Percentiles rank a stretch among this genome's conserved stretches.
Evolutionary conservation across 805 yeast species (phyloP).

Genomic region (Candida oleophila): DNA sequence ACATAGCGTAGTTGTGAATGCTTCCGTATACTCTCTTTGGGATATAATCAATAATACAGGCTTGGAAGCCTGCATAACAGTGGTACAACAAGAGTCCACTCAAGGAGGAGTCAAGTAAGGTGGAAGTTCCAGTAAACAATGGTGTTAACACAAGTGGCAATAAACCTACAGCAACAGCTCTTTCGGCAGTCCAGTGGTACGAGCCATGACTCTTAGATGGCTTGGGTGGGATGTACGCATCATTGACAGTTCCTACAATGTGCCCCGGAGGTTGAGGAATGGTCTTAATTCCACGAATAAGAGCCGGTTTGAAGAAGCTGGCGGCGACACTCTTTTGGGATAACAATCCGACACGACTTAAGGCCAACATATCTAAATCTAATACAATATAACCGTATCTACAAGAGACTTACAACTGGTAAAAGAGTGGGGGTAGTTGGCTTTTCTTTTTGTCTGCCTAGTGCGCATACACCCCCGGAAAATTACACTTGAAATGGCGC

Average conservation of each 20-base stretch:
- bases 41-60: slow-evolving; percentile 77
- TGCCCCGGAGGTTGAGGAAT: slow-evolving; percentile 72
- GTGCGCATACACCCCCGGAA: background rate
- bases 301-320: slow-evolving; percentile 16
- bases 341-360: slow-evolving; percentile 30
- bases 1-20: slow-evolving; percentile 61
- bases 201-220: slow-evolving; percentile 63
- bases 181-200: slow-evolving; percentile 72
- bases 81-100: slow-evolving; percentile 59
- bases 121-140: slow-evolving; percentile 50
- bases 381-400: background rate
- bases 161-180: slow-evolving; percentile 56
- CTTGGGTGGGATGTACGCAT: slow-evolving; percentile 62
- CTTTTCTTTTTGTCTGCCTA: background rate
- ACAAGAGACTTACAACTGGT: background rate
- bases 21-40: slow-evolving; percentile 72
- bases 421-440: background rate
- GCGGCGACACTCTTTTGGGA: slow-evolving; percentile 13
- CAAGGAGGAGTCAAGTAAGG: slow-evolving; percentile 57
- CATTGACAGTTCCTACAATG: slow-evolving; percentile 71
- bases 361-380: slow-evolving; percentile 20
- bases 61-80: slow-evolving; percentile 67
- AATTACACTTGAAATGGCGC: slow-evolving; percentile 5
- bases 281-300: slow-evolving; percentile 40
- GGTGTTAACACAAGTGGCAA: slow-evolving; percentile 67